Conservation (phyloP, 2,329 filamentous ascomycete genomes). For the Cladorrhinum sp. region DNA sequence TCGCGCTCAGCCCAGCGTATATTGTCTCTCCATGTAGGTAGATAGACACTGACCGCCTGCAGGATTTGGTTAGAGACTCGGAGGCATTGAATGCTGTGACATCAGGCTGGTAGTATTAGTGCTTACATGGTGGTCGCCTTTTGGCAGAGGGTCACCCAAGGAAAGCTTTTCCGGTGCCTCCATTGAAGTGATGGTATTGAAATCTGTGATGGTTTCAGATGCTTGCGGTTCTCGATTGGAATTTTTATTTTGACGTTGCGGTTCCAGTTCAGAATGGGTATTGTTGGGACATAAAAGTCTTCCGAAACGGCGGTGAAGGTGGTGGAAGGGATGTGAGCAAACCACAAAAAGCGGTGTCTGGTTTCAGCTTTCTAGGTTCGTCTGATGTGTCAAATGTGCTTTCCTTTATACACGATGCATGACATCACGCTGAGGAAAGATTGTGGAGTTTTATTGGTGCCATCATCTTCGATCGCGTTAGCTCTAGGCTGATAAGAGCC, state of each 20-base stretch:
- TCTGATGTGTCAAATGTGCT: not conserved
- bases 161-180: not conserved
- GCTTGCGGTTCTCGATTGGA: too few species aligned
- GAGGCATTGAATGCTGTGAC: not conserved
- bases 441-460: not conserved
- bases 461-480: not conserved
- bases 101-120: too few species aligned
- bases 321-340: not conserved
- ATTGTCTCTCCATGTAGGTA: constrained; percentile 26
- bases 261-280: not conserved
- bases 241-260: too few species aligned
- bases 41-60: constrained; percentile 25
- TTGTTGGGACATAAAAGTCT: not conserved
- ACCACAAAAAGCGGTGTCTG: not conserved
- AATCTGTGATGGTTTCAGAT: too few species aligned
- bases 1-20: constrained; percentile 25
- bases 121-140: not conserved
- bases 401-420: not conserved
- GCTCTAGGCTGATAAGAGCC: not conserved
- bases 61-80: not conserved
- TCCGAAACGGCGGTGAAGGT: not conserved
- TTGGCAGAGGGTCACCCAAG: not conserved
- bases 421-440: not conserved
- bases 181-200: not conserved
- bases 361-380: not conserved